Conservation (phyloP, 1,139 yeast genomes). For the Saccharomyces hybrid region DNA sequence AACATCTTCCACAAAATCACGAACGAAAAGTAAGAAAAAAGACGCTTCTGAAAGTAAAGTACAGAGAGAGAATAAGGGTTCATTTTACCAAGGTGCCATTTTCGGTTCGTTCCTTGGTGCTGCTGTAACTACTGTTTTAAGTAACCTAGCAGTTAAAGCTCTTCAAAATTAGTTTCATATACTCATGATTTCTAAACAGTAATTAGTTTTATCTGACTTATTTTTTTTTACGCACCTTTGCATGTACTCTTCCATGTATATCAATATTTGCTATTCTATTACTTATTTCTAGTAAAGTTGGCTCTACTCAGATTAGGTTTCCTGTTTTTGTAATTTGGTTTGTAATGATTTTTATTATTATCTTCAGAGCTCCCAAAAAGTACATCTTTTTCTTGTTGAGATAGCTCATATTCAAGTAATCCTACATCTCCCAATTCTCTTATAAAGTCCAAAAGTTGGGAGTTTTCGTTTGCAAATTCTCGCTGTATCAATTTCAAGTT, state of each 20-base stretch:
- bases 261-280: not conserved
- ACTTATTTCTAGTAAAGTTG: slow-evolving; percentile 1
- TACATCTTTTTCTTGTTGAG: slow-evolving; percentile 27
- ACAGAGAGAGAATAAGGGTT: not conserved
- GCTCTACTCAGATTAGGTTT: slow-evolving; percentile 2
- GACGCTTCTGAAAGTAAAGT: not conserved
- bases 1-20: not conserved
- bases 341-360: slow-evolving; percentile 6
- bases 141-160: slow-evolving; percentile 13
- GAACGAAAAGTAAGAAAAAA: not conserved
- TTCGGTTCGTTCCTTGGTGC: slow-evolving; percentile 29
- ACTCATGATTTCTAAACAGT: not conserved
- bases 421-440: slow-evolving; percentile 30
- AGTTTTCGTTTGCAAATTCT: slow-evolving; percentile 29
- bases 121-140: slow-evolving; percentile 18
- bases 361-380: slow-evolving; percentile 21
- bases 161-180: not conserved
- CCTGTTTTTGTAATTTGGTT: not conserved
- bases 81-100: slow-evolving; percentile 23
- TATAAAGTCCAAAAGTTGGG: slow-evolving; percentile 26
- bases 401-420: slow-evolving; percentile 26
- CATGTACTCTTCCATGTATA: not conserved
- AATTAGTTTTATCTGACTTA: not conserved
- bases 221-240: slow-evolving; percentile 3
- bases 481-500: slow-evolving; percentile 28